phyloP scores from a whole-genome alignment of 495 filamentous ascomycete species.

The Lasiosphaeria ovina region DNA sequence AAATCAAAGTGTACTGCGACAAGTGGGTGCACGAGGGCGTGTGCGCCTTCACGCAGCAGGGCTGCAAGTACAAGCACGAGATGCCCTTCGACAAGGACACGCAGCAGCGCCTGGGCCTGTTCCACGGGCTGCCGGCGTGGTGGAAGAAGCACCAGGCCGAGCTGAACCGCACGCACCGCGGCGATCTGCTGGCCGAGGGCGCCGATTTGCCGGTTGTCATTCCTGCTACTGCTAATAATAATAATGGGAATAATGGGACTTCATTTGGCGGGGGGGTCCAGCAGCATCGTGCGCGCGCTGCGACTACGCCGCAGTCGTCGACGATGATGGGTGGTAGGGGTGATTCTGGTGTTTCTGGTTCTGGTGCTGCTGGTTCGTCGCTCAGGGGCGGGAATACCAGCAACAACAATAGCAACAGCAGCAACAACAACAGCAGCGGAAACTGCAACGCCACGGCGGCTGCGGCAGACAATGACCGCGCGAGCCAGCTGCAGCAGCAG shows the following conservation, averaged over 20 bases:
- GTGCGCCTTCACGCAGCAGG: constrained; percentile 81
- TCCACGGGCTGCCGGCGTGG: constrained; percentile 51
- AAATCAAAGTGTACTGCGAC: constrained; percentile 73
- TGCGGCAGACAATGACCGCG: too few relatives aligned
- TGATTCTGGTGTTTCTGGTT: too few relatives aligned
- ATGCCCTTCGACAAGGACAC: constrained; percentile 66
- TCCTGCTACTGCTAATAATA: not conserved
- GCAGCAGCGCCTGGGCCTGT: constrained; percentile 61
- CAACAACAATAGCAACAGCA: too few relatives aligned
- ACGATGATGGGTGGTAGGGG: too few relatives aligned
- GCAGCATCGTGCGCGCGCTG: too few relatives aligned
- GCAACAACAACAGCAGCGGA: too few relatives aligned
- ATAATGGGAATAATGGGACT: not conserved
- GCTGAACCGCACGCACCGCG: constrained; percentile 20
- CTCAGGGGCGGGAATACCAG: too few relatives aligned
- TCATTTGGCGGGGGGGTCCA: too few relatives aligned
- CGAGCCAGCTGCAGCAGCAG: too few relatives aligned
- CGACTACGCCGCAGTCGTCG: too few relatives aligned
- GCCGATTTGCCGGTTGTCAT: not conserved
- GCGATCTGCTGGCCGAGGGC: not conserved
- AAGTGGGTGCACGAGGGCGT: constrained; percentile 83
- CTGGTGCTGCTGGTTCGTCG: too few relatives aligned
- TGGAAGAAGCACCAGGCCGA: constrained; percentile 52
- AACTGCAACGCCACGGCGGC: too few relatives aligned
- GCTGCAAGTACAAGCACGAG: constrained; percentile 83